Evolutionary conservation across 2,329 filamentous ascomycete species (phyloP), one percentile per base, ranked within the genome.

Genomic region (Talaromyces pinophilus): DNA sequence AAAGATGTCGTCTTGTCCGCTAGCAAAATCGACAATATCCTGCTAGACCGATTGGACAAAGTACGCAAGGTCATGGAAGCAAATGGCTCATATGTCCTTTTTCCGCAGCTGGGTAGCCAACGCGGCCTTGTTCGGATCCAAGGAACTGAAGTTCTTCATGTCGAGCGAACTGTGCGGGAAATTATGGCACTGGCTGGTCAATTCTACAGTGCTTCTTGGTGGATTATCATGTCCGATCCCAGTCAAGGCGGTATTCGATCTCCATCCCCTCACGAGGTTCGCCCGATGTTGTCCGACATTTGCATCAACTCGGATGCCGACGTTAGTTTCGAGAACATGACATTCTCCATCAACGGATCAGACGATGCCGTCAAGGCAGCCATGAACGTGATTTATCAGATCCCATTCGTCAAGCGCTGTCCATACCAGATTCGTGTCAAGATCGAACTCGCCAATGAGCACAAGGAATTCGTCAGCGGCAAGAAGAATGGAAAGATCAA

Each of bases 401-500:
- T 97, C 70, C 90, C 91, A 50, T 96, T 97, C 74, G 92, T 96
- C 67, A 90, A 90, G 70, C 90, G 93, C 72, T 88, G 91, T 50
- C 91, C 92, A 71, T 96, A 96, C 74, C 93, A 96, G 77, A 96
- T 99, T 77, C 89, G 93, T 65, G 94, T 99, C 76, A 98, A 98
- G 84, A 96, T 99, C 69, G 95, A 99, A 82, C 89, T 99, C 65
- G 95, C 95, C 74, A 98, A 98, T 75, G 95, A 99, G 82, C 95
- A 99, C 83, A 99, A 99, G 80, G 95, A 99, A 76, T 99, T 99
- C 77, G 95, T 99, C 66, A 97, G 93, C 72, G 95, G 95, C 72
- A 99, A 99, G 85, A 99, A 99, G 84, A 99, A 99, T 74, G 95
- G 95, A 80, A 99, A 99, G 83, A 99, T 99, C 80, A 99, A 99